These are phyloP conservation scores for Macrotyloma uniflorum DNA, from an alignment of 306 rosid genomes.

Conservation along the genomic window DNA sequence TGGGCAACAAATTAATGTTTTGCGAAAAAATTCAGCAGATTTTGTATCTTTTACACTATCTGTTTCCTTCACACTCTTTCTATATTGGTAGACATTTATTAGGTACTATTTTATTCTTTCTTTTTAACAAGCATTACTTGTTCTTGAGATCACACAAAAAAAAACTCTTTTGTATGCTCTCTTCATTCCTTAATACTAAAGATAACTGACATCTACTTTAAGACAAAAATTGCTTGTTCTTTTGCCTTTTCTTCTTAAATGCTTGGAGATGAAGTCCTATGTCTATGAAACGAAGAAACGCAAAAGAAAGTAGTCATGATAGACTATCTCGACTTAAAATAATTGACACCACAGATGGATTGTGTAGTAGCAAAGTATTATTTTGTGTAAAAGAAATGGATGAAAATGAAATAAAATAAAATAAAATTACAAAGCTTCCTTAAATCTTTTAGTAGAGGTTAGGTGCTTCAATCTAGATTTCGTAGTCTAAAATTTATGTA, in stretches of 20 bases:
- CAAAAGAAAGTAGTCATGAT: constrained; percentile 5
- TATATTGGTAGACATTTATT: background rate
- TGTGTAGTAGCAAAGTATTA: background rate
- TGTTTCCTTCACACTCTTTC: background rate
- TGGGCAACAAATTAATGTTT: background rate
- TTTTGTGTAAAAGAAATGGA: constrained; percentile 2
- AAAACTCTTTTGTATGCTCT: background rate
- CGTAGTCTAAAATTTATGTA: constrained; percentile 9
- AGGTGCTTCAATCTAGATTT: background rate
- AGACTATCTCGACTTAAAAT: constrained; percentile 26
- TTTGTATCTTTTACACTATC: background rate
- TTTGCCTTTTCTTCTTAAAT: constrained; percentile 10
- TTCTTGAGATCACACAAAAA: constrained; percentile 20
- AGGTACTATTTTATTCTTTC: constrained; percentile 16
- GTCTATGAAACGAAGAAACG: constrained; percentile 19
- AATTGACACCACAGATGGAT: background rate
- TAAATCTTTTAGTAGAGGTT: background rate
- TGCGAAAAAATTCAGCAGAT: background rate
- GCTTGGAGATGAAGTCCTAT: constrained; percentile 21
- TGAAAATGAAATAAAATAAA: background rate
- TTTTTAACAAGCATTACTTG: constrained; percentile 25
- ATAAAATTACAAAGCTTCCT: background rate
- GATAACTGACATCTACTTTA: constrained; percentile 13
- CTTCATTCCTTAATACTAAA: constrained; percentile 23
- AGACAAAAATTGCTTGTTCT: background rate